Evolutionary conservation across 1,284 basidiomycete species (phyloP), one percentile per base, ranked within the genome.

Genomic region (Puccinia polysora): DNA sequence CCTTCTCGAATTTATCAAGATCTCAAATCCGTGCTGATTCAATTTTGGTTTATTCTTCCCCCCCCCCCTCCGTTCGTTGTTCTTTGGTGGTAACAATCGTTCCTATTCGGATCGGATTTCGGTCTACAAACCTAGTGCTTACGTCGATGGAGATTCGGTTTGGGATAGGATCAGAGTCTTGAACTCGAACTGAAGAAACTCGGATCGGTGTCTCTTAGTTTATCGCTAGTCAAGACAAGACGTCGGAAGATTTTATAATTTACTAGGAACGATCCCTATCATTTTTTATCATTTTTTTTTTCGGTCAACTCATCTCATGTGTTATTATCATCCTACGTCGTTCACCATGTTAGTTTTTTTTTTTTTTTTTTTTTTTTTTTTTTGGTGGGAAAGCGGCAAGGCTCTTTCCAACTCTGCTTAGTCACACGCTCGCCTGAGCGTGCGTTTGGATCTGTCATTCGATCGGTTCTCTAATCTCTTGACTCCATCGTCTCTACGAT

Each of bases 111-210:
- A 25, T 53, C 20, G 34, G 30, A 20, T 63, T 23, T 53, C 55
- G 52, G 28, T n/a, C 55, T 63, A 18, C 53, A 36, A 40, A 32
- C 15, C 2, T 47, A 71, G 69, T 4, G 56, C 56, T 43, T 71
- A 71, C 55, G 69, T 71, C 4, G 69, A 71, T 53, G 69, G 69
- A 32, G 69, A 71, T 34, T 71, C 69, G 34, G 59, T 71, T 20
- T 63, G 69, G 69, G 69, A 71, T 56, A n/a, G 69, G 23, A 52
- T 71, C 23, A 18, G 69, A 34, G 47, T 71, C 18, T 32, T 62
- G 25, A 62, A 62, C 20, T 62, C 59, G 10, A n/a, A n/a, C n/a
- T n/a, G n/a, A n/a, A n/a, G n/a, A n/a, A n/a, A n/a, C n/a, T n/a
- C n/a, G n/a, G n/a, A n/a, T n/a, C n/a, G n/a, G n/a, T n/a, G n/a